Percentiles rank a stretch among this genome's conserved stretches.
Evolutionary conservation across 176 grass and related monocot genomes (phyloP).

Genomic region (Phoenix dactylifera): DNA sequence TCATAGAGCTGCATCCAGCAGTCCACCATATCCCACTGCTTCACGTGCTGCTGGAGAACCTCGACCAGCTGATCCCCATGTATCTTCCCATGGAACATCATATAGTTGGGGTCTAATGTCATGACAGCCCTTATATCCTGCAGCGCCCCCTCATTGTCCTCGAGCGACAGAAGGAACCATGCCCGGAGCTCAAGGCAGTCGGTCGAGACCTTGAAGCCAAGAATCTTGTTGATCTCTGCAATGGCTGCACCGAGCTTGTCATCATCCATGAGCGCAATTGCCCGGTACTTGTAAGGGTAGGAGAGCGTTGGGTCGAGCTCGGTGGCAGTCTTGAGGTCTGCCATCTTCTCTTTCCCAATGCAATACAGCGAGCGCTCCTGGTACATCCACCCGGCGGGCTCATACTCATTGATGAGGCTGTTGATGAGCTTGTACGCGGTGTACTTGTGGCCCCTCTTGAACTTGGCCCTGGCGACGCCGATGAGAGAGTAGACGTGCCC

Average conservation of each 20-base stretch:
- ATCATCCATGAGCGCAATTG: conserved; percentile 47
- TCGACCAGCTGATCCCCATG: conserved; percentile 82
- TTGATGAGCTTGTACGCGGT: conserved; percentile 79
- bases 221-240: conserved; percentile 62
- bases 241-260: conserved; percentile 63
- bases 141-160: conserved; percentile 58
- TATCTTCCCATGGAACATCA: conserved; percentile 84
- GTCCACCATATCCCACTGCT: conserved; percentile 89
- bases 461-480: conserved; percentile 78
- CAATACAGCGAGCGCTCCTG: conserved; percentile 77
- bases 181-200: conserved; percentile 85
- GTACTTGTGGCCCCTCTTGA: conserved; percentile 88
- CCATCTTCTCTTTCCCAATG: conserved; percentile 69
- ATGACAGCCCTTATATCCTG: conserved; percentile 65
- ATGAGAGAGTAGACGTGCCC: conserved; percentile 78
- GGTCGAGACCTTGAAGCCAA: conserved; percentile 69
- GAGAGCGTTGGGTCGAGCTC: conserved; percentile 62
- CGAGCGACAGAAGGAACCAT: conserved; percentile 59
- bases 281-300: conserved; percentile 87
- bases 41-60: conserved; percentile 47
- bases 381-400: conserved; percentile 78
- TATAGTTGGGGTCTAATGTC: conserved; percentile 66
- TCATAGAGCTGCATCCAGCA: conserved; percentile 99
- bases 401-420: conserved; percentile 40
- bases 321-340: conserved; percentile 47